Evolutionary conservation across 164 flowering plant genomes (phyloP).

Genomic region (Dillenia turbinata): DNA sequence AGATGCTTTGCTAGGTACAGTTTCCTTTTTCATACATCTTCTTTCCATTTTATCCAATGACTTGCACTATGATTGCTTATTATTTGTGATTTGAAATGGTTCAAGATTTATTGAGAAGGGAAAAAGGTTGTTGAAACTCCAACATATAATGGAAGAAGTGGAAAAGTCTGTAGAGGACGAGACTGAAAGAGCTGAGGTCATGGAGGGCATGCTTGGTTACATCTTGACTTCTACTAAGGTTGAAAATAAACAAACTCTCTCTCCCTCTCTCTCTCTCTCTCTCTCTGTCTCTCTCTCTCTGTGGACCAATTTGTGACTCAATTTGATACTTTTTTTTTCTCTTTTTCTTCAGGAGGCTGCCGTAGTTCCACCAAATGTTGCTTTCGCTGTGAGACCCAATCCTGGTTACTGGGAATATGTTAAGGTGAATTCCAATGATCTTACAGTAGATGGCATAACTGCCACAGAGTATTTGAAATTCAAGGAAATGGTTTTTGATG

Average conservation of each 20-base stretch:
- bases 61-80: background rate
- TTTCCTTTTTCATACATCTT: background rate
- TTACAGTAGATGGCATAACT: slow-evolving; percentile 53
- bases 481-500: slow-evolving; percentile 72
- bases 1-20: slow-evolving; percentile 62
- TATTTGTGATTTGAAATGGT: background rate
- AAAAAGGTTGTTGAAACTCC: slow-evolving; percentile 61
- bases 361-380: slow-evolving; percentile 79
- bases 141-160: slow-evolving; percentile 62
- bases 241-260: too few relatives aligned
- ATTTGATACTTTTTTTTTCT: background rate
- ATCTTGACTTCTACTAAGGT: slow-evolving; percentile 78
- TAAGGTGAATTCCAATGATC: slow-evolving; percentile 66
- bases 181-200: slow-evolving; percentile 47
- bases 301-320: background rate
- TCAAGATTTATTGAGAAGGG: slow-evolving; percentile 47
- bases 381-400: slow-evolving; percentile 76
- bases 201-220: slow-evolving; percentile 77
- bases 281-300: background rate
- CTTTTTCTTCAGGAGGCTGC: slow-evolving; percentile 72
- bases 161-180: slow-evolving; percentile 67
- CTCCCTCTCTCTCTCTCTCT: background rate
- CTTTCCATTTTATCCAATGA: background rate
- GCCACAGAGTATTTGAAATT: slow-evolving; percentile 68
- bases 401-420: slow-evolving; percentile 94